phyloP scores from a whole-genome alignment of 805 yeast genomes.

The Metschnikowia kofuensis region DNA sequence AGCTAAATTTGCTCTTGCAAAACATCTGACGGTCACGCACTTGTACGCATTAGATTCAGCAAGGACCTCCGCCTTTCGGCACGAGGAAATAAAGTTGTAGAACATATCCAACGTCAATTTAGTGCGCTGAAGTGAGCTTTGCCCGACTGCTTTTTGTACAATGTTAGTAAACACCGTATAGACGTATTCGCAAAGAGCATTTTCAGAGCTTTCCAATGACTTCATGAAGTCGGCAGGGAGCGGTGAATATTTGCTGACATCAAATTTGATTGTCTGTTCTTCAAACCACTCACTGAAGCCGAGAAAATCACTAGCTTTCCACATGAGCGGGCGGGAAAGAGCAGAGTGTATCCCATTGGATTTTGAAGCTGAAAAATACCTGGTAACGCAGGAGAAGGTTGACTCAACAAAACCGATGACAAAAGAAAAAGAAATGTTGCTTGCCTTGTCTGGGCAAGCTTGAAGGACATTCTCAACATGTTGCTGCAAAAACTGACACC shows the following conservation, averaged over 20 bases:
- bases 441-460: background rate
- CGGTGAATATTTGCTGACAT: background rate
- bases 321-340: slow-evolving; percentile 17
- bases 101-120: slow-evolving; percentile 18
- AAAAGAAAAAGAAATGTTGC: slow-evolving; percentile 24
- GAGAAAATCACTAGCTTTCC: slow-evolving; percentile 27
- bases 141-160: background rate
- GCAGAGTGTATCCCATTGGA: slow-evolving; percentile 14
- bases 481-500: slow-evolving; percentile 20
- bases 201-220: background rate
- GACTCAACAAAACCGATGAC: slow-evolving; percentile 34
- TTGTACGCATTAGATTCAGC: slow-evolving; percentile 7
- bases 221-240: slow-evolving; percentile 1
- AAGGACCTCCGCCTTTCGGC: slow-evolving; percentile 22
- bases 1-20: slow-evolving; percentile 1
- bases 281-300: slow-evolving; percentile 36
- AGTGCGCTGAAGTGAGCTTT: background rate
- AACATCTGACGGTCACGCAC: slow-evolving; percentile 1
- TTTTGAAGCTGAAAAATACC: slow-evolving; percentile 20
- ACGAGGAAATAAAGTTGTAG: slow-evolving; percentile 26
- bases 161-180: background rate
- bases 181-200: background rate
- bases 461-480: background rate
- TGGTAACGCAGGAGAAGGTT: slow-evolving; percentile 26
- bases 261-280: slow-evolving; percentile 11